Base-by-base conservation (phyloP, 108 stramenopile species). In the Aurantiochytrium sp. region DNA sequence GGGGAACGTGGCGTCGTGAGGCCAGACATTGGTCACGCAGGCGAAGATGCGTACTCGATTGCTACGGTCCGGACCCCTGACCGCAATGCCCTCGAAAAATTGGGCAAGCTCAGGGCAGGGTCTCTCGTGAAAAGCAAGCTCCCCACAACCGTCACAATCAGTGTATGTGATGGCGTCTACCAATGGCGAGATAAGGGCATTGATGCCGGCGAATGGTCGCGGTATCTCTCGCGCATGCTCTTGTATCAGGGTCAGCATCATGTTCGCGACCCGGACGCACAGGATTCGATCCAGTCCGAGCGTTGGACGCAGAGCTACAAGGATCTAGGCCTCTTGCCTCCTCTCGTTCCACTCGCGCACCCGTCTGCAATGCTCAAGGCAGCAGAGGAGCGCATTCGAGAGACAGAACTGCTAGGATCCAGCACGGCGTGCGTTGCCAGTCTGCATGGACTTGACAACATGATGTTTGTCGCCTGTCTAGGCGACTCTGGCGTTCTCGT, bases 131-230 rank as follows among this genome's bases (percentile, higher is more conserved):
- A 83, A 18, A 83, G 76, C 28, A 53, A 53, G 3, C 28, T 83
- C 18, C 76, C 76, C 6, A 83, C 76, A 23, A 83, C 76, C 8
- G 49, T 83, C 43, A 83, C 76, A 12, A 83, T 83, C 23, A 83
- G 49, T 23, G 76, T 83, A 14, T 83, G 76, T 23, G 76, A 83
- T 23, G 76, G 76, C 23, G 76, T 83, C 6, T 83, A 83, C 28
- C 51, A 47, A 47, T 83, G 76, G 76, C 76, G 76, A 6, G 51
- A 83, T 45, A 47, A 35, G 10, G 76, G 76, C 4, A 83, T 83
- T 83, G 76, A 83, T 23, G 76, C 76, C n/a, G 76, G 76, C 12
- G 76, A 83, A 53, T 83, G 76, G 76, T 83, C 76, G 6, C 45
- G 51, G 19, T 4, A 25, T 23, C 76, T 83, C 49, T 43, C 51